Evolutionary conservation across 805 yeast genomes (phyloP).

Genomic region (Kazachstania viticola): DNA sequence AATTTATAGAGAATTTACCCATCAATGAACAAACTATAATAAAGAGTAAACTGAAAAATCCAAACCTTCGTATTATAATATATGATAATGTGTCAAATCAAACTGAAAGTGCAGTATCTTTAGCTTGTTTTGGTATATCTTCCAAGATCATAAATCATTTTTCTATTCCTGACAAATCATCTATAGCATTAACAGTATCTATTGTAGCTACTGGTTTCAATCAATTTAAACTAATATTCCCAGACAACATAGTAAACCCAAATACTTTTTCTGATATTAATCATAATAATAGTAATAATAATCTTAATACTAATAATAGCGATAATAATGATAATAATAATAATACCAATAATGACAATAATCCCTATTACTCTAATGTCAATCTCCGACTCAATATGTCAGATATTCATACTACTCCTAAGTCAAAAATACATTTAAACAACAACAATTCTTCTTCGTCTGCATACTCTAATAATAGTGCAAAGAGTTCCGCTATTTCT

Average conservation of each 20-base stretch:
- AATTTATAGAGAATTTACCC: constrained; percentile 53
- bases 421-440: too few relatives aligned
- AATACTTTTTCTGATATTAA: not conserved
- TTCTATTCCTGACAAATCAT: not conserved
- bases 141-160: constrained; percentile 14
- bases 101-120: constrained; percentile 15
- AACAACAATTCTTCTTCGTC: not conserved
- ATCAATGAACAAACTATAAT: constrained; percentile 29
- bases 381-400: constrained; percentile 4
- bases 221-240: constrained; percentile 11
- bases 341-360: not conserved
- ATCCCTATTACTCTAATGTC: constrained; percentile 2
- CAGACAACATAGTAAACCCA: constrained; percentile 4
- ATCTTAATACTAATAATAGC: not conserved
- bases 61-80: constrained; percentile 13
- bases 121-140: constrained; percentile 20
- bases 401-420: constrained; percentile 1
- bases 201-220: constrained; percentile 15
- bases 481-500: constrained; percentile 16
- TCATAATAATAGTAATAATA: not conserved
- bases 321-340: not conserved
- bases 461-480: not conserved
- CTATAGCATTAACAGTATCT: constrained; percentile 5
- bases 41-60: constrained; percentile 4
- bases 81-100: constrained; percentile 19